phyloP scores from a whole-genome alignment of 1,284 basidiomycete genomes.

The Violaceomyces palustris region DNA sequence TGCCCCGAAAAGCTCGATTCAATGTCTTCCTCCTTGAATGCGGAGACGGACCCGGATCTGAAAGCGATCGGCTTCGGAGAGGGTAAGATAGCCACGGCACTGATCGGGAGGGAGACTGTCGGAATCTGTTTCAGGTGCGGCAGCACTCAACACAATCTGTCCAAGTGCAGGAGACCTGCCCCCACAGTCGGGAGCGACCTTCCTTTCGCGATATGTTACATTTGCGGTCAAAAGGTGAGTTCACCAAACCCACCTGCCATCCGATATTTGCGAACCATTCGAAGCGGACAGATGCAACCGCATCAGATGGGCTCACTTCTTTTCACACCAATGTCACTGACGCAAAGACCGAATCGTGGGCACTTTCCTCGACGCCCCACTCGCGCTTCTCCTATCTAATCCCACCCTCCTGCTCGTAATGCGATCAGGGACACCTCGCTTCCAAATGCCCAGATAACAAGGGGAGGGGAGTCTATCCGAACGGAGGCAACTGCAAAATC shows the following conservation, averaged over 20 bases:
- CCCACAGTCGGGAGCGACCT: conserved; percentile 57
- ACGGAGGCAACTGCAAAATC: conserved; percentile 88
- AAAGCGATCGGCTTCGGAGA: too few species aligned
- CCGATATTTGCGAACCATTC: too few species aligned
- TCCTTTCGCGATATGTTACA: conserved; percentile 86
- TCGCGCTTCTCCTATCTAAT: not conserved
- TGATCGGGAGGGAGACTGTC: conserved; percentile 50
- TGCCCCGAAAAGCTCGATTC: conserved; percentile 58
- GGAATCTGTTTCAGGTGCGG: conserved; percentile 64
- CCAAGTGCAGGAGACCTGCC: conserved; percentile 66
- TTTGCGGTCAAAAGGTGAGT: conserved; percentile 60
- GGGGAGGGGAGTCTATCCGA: conserved; percentile 77
- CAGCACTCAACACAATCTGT: conserved; percentile 70
- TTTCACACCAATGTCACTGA: too few species aligned
- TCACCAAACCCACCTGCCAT: too few species aligned
- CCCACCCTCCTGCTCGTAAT: not conserved
- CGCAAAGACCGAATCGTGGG: too few species aligned
- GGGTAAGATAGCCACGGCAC: conserved; percentile 44
- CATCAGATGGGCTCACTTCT: too few species aligned
- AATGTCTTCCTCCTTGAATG: too few species aligned
- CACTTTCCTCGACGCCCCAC: not conserved
- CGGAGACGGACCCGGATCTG: conserved; percentile 11
- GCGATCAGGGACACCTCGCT: conserved; percentile 72
- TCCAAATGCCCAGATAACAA: conserved; percentile 75
- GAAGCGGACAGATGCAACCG: too few species aligned